These are phyloP conservation scores for Lenwebbia sp. DNA, from an alignment of 345 rosid species.

Conservation along the genomic window DNA sequence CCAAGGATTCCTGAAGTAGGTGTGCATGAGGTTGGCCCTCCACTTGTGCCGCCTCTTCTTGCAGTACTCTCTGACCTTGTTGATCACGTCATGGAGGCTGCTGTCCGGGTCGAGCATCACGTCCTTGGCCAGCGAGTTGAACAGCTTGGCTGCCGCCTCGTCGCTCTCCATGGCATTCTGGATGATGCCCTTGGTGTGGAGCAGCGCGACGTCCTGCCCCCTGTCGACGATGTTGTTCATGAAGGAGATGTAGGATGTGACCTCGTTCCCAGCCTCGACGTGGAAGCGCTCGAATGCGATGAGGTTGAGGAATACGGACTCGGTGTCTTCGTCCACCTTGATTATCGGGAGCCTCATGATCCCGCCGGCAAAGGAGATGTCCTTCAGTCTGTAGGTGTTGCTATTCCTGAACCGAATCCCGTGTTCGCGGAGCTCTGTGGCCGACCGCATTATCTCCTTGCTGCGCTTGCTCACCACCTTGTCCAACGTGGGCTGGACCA, in stretches of 20 bases:
- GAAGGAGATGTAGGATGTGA: constrained; percentile 13
- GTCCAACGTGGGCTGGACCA: not conserved
- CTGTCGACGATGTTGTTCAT: constrained; percentile 34
- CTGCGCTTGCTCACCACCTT: not conserved
- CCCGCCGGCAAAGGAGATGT: not conserved
- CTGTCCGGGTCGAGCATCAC: constrained; percentile 13
- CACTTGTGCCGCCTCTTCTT: constrained; percentile 27
- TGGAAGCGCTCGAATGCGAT: constrained; percentile 5
- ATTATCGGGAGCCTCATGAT: not conserved
- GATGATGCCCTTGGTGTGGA: constrained; percentile 28
- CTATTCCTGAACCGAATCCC: not conserved
- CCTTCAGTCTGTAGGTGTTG: not conserved
- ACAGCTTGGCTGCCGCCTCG: constrained; percentile 30
- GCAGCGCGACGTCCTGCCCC: constrained; percentile 24
- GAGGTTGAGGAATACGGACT: constrained; percentile 5
- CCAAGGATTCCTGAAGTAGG: constrained; percentile 45
- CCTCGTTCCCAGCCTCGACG: constrained; percentile 7
- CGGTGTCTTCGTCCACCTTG: too few relatives aligned
- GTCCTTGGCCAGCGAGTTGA: constrained; percentile 28
- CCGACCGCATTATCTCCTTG: too few relatives aligned
- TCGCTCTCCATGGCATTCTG: constrained; percentile 30
- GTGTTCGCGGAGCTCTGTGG: not conserved
- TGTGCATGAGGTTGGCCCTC: constrained; percentile 34
- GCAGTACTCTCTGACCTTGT: constrained; percentile 18
- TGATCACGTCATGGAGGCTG: constrained; percentile 7